Evolutionary conservation across 139 green algal species (phyloP).

Genomic region (Coccomyxa sp.): DNA sequence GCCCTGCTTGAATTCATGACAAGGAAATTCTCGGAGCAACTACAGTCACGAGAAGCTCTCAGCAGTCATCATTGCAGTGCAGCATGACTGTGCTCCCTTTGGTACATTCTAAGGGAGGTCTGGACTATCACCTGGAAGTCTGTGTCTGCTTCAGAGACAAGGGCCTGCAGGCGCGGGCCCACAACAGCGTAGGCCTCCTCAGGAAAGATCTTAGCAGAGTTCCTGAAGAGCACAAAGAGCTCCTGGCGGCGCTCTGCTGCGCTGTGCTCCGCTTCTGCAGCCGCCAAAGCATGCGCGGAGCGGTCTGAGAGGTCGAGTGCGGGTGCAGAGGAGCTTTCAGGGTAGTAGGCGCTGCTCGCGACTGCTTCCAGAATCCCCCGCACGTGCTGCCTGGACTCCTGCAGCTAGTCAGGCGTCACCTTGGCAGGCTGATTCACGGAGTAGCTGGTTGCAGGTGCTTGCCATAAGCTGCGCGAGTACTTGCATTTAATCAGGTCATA

Average conservation of each 20-base stretch:
- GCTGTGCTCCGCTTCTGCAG: slow-evolving; percentile 29
- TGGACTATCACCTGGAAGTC: slow-evolving; percentile 6
- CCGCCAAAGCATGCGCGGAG: not conserved
- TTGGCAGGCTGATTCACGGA: too few species aligned
- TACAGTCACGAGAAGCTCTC: too few species aligned
- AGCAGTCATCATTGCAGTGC: too few species aligned
- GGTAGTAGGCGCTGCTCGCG: slow-evolving; percentile 25
- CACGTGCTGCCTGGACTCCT: slow-evolving; percentile 39
- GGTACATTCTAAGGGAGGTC: too few species aligned
- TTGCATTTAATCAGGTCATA: too few species aligned
- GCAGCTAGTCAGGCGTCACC: slow-evolving; percentile 1
- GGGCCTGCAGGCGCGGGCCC: slow-evolving; percentile 30
- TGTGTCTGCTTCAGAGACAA: not conserved
- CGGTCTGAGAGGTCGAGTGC: too few species aligned
- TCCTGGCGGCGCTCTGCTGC: slow-evolving; percentile 73
- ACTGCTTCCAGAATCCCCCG: slow-evolving; percentile 39
- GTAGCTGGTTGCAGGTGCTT: too few species aligned
- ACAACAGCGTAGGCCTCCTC: slow-evolving; percentile 49
- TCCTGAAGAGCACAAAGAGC: slow-evolving; percentile 80
- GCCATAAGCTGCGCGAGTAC: too few species aligned
- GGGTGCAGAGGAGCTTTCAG: slow-evolving; percentile 27
- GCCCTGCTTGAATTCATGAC: too few species aligned
- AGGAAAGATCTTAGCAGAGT: slow-evolving; percentile 58
- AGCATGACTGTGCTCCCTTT: too few species aligned
- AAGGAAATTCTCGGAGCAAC: too few species aligned